Evolutionary conservation across 495 filamentous ascomycete genomes (phyloP), one percentile per base, ranked within the genome.

Genomic region (Penicillium desertorum): DNA sequence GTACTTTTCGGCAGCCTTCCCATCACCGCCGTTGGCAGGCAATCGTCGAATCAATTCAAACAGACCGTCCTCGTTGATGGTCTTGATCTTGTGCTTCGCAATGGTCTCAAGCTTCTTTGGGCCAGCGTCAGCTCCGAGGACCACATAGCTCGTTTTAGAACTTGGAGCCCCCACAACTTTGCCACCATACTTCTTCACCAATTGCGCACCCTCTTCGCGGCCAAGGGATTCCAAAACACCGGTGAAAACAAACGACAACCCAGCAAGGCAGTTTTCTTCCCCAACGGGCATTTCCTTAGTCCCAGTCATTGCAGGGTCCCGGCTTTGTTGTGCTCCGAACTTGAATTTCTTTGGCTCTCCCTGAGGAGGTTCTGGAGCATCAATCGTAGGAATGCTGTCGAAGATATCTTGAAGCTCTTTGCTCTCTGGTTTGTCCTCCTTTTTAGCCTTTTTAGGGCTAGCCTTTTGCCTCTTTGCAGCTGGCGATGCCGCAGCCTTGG

Each of bases 231-330:
- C 81, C 30, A 96, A 78, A 19, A 96, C 75, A 22, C 94, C 94
- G 14, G 94, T 98, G 59, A 99, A 99, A n/a, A 99, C 94, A 63
- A 99, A 99, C 0, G 86, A 85, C 56, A 98, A 76, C n/a, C 94
- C 95, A 43, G 89, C 85, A 48, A 99, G 80, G 68, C 94, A 99
- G 62, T 97, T 92, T 16, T 94, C 89, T 50, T 84, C 87, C 8
- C 94, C 94, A 27, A 80, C 79, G 11, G 94, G 94, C 50, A 94
- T 73, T n/a, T 92, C 90, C 54, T 78, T 83, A 14, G 81, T 76
- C 22, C 82, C 87, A 36, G 83, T 78, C 45, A 80, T 81, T 30
- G 81, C 84, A 39, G 88, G 83, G 5, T 86, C 80, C 44, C 72
- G 47, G 69, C 82, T 56, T 76, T 74, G 72, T 80, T 85, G 58